Evolutionary conservation across 2,329 filamentous ascomycete species (phyloP).

Genomic region (Penicillium sp.): DNA sequence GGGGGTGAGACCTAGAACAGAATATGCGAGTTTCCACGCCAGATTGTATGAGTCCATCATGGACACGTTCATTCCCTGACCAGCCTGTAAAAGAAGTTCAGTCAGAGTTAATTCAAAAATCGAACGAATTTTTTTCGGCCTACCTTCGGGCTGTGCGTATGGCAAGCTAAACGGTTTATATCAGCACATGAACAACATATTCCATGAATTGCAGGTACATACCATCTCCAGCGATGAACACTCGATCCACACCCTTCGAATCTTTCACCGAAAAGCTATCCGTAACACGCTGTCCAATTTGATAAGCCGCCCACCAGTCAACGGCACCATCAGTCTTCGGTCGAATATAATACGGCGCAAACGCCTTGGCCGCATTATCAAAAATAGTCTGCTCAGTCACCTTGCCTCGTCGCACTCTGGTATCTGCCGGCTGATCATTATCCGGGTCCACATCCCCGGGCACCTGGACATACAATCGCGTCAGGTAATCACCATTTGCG

Average conservation of each 20-base stretch:
- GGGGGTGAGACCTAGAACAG: constrained; percentile 38
- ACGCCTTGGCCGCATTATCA: constrained; percentile 62
- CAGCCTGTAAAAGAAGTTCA: constrained; percentile 47
- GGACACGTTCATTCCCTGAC: constrained; percentile 78
- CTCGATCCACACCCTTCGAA: constrained; percentile 66
- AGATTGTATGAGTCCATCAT: constrained; percentile 59
- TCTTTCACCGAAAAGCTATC: constrained; percentile 55
- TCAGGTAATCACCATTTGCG: constrained; percentile 62
- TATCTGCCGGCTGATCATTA: constrained; percentile 34
- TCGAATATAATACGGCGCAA: constrained; percentile 65
- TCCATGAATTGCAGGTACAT: constrained; percentile 6
- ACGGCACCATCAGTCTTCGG: constrained; percentile 58
- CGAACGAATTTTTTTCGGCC: too few relatives aligned
- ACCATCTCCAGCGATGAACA: constrained; percentile 71
- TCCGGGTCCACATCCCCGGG: constrained; percentile 32
- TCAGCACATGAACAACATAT: background rate
- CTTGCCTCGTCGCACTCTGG: constrained; percentile 62
- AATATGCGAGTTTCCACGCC: constrained; percentile 42
- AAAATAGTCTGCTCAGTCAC: constrained; percentile 66
- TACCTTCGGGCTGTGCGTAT: constrained; percentile 72
- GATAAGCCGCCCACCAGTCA: constrained; percentile 75
- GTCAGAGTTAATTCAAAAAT: background rate
- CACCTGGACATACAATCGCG: constrained; percentile 63
- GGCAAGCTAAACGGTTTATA: constrained; percentile 56
- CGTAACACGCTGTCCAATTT: constrained; percentile 67